A percentile compares a stretch with the other conserved stretches of the same genome.
phyloP scores from a whole-genome alignment of 805 yeast species.

The Candida montana region DNA sequence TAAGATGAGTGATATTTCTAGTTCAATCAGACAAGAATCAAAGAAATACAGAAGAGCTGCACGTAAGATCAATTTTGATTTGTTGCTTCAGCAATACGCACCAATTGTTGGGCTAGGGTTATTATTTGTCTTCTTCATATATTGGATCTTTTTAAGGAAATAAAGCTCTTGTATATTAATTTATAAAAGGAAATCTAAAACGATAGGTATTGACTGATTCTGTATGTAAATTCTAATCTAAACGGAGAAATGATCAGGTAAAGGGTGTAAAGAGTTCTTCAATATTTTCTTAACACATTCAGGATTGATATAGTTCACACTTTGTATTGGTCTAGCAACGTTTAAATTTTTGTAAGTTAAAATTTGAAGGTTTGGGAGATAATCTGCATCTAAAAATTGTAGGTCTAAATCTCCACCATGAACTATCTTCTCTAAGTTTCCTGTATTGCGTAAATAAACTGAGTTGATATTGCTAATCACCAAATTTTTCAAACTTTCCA shows the following conservation, averaged over 20 bases:
- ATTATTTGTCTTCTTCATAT: conserved; percentile 68
- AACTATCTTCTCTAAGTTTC: conserved; percentile 1
- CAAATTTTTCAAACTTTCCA: conserved; percentile 1
- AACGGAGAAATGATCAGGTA: conserved; percentile 1
- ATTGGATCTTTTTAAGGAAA: conserved; percentile 66
- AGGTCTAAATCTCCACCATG: conserved; percentile 9
- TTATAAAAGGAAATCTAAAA: no score
- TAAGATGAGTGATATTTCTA: conserved; percentile 83
- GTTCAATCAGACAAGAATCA: conserved; percentile 73
- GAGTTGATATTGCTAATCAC: neutral
- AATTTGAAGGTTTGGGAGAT: conserved; percentile 4
- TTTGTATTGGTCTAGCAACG: conserved; percentile 6
- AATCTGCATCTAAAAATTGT: conserved; percentile 9
- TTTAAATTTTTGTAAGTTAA: conserved; percentile 2
- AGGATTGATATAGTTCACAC: conserved; percentile 9
- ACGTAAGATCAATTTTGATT: conserved; percentile 82
- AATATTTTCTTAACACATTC: conserved; percentile 1
- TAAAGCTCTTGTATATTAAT: no score
- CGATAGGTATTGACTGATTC: no score
- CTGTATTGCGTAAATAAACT: conserved; percentile 1
- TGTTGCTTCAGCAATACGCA: conserved; percentile 82
- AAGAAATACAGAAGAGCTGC: conserved; percentile 87
- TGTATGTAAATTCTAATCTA: no score
- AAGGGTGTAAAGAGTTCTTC: conserved; percentile 5
- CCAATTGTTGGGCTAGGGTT: conserved; percentile 76